Evolutionary conservation across 2,329 filamentous ascomycete genomes (phyloP), one percentile per base, ranked within the genome.

Genomic region (Aureobasidium melanogenum): DNA sequence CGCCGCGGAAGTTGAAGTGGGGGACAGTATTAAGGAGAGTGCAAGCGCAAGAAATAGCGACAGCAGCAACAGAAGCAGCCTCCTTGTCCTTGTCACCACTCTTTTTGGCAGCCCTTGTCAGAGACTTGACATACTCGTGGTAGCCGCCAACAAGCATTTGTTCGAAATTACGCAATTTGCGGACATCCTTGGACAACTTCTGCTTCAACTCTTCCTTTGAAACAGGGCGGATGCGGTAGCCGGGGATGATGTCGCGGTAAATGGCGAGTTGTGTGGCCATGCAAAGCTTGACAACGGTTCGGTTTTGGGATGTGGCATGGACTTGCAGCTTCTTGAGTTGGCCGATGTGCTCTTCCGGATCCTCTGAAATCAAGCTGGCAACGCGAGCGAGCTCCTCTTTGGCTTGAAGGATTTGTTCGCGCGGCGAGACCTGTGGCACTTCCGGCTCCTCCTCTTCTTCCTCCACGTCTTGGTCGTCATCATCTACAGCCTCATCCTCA

Each of bases 231-330:
- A 99, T 97, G 63, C 94, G 84, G 73, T 99, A 99, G 24, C 94
- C 94, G 0, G 94, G 94, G 63, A 99, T 97, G 50, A 97, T 84
- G 74, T 97, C 94, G 73, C 93, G 96, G 80, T 93, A 99, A 14
- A 97, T 85, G 0, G 92, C 84, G 72, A 94, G 82, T 74, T 97
- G 92, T 24, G 94, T 91, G 51, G 87, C 89, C 65, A 99, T 78
- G 7, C 89, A 87, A 63, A 99, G 81, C 74, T 96, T 96, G 76
- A 89, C 87, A 57, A 99, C 86, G 1, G 88, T 86, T 15, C 83
- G 74, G 64, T 92, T 85, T 15, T 80, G 79, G 8, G 88, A 87
- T 60, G 86, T 80, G 22, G 87, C 87, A 66, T 96, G 84, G 68
- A 88, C 84, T 34, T 86, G 87, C 68, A 97, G 77, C 5, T 84